phyloP scores from a whole-genome alignment of 345 rosid species.

The Physaria fendleri region DNA sequence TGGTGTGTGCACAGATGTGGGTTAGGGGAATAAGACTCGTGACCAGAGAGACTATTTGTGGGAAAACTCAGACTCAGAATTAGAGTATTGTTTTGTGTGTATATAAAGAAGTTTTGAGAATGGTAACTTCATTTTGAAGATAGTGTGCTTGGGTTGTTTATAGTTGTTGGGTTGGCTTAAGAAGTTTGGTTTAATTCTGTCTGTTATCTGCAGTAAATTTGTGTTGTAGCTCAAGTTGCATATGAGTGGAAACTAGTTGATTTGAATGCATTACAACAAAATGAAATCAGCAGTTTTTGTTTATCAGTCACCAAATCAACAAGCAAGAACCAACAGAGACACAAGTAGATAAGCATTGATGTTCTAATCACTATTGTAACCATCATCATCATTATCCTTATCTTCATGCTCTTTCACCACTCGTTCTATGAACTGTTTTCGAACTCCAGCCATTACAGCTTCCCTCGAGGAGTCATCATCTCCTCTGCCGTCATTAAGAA shows the following conservation, averaged over 20 bases:
- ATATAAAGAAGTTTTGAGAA: conserved; percentile 30
- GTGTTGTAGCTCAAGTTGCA: conserved; percentile 10
- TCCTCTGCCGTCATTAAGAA: conserved; percentile 85
- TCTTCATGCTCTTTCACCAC: conserved; percentile 81
- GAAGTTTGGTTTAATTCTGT: conserved; percentile 4
- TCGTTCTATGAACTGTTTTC: conserved; percentile 71
- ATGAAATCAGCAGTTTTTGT: background rate
- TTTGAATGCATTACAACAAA: conserved; percentile 10
- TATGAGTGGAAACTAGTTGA: conserved; percentile 5
- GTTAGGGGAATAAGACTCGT: conserved; percentile 84
- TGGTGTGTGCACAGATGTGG: conserved; percentile 80
- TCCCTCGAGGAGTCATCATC: conserved; percentile 62
- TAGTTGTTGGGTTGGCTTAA: conserved; percentile 19
- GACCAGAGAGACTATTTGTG: conserved; percentile 46
- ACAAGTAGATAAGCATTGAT: background rate
- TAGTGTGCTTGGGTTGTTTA: conserved; percentile 26
- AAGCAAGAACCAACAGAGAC: conserved; percentile 11
- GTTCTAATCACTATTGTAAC: conserved; percentile 71
- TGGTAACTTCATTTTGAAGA: conserved; percentile 9
- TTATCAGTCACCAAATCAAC: conserved; percentile 1
- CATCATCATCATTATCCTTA: conserved; percentile 50
- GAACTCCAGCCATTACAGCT: conserved; percentile 77
- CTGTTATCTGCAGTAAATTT: conserved; percentile 20
- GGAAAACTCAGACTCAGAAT: conserved; percentile 15
- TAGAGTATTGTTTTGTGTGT: conserved; percentile 23